Conservation (phyloP, 495 filamentous ascomycete species). For the Symbiotaphrina buchneri region DNA sequence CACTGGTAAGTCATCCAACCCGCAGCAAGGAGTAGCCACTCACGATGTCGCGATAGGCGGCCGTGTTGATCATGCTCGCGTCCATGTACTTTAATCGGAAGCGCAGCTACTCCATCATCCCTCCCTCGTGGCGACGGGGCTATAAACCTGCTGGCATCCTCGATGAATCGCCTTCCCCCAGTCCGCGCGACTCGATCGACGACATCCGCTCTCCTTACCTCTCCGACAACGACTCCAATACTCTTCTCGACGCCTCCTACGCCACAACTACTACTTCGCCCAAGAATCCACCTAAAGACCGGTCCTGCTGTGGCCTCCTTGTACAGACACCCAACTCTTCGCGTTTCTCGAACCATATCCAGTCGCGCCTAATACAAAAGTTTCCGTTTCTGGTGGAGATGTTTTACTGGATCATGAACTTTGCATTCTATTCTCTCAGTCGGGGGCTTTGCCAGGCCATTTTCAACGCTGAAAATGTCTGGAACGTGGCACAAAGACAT, state of each 20-base stretch:
- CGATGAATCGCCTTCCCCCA: too few relatives aligned
- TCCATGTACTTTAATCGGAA: too few relatives aligned
- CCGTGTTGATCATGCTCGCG: too few relatives aligned
- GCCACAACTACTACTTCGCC: slow-evolving; percentile 9
- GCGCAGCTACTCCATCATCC: too few relatives aligned
- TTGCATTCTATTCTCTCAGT: slow-evolving; percentile 37
- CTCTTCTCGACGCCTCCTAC: too few relatives aligned
- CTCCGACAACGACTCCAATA: too few relatives aligned
- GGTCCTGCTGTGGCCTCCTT: slow-evolving; percentile 19
- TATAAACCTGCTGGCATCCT: slow-evolving; percentile 1
- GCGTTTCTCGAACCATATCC: slow-evolving; percentile 27
- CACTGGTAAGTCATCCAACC: too few relatives aligned
- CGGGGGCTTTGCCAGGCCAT: slow-evolving; percentile 32
- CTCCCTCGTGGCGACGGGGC: too few relatives aligned
- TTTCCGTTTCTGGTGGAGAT: slow-evolving; percentile 61
- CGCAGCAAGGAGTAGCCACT: too few relatives aligned
- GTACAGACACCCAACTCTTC: slow-evolving; percentile 34
- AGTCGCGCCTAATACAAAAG: slow-evolving; percentile 37
- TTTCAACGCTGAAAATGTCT: slow-evolving; percentile 34
- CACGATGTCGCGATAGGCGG: too few relatives aligned
- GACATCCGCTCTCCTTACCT: too few relatives aligned
- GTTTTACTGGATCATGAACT: slow-evolving; percentile 61
- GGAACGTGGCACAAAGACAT: slow-evolving; percentile 42
- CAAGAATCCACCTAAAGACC: slow-evolving; percentile 22
- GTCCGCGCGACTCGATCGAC: too few relatives aligned